phyloP scores from a whole-genome alignment of 768 basidiomycete species.

The Albatrellus ellisii region DNA sequence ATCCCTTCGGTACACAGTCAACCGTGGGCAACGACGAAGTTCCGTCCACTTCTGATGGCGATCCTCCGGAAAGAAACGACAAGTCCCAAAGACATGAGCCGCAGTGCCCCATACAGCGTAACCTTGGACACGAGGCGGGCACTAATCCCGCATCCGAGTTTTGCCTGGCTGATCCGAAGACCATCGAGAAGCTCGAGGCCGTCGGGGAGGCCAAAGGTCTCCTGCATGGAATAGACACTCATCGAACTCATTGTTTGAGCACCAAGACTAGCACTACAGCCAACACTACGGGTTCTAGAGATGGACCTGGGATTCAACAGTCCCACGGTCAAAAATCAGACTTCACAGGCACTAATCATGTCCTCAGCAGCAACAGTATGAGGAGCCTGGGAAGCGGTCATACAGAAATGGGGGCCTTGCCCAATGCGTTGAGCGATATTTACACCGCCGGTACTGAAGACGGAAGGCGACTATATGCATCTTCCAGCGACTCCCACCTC shows the following conservation, averaged over 20 bases:
- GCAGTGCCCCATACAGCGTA: constrained; percentile 17
- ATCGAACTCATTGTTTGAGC: constrained; percentile 32
- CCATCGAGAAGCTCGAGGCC: constrained; percentile 41
- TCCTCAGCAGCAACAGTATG: constrained; percentile 6
- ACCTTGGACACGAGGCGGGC: constrained; percentile 28
- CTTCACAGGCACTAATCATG: too few relatives aligned
- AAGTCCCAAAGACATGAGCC: constrained; percentile 11
- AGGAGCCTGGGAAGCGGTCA: constrained; percentile 5
- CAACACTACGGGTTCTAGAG: too few relatives aligned
- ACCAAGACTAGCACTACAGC: constrained; percentile 2
- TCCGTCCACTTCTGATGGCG: background rate
- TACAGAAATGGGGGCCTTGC: background rate
- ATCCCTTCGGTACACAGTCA: constrained; percentile 8
- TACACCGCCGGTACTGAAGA: constrained; percentile 26
- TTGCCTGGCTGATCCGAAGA: constrained; percentile 84
- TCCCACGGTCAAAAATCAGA: too few relatives aligned
- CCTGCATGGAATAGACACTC: constrained; percentile 62
- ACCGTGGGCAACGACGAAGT: constrained; percentile 10
- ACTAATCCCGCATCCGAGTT: constrained; percentile 59
- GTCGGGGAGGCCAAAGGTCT: constrained; percentile 65
- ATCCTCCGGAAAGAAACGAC: constrained; percentile 13
- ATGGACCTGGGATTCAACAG: too few relatives aligned
- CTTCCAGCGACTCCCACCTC: too few relatives aligned
- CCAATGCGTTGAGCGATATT: constrained; percentile 14
- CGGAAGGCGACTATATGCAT: constrained; percentile 35